Percentiles rank a stretch among this genome's conserved stretches.
phyloP scores from a whole-genome alignment of 169 alveolate genomes.

The Cryptosporidium tyzzeri region DNA sequence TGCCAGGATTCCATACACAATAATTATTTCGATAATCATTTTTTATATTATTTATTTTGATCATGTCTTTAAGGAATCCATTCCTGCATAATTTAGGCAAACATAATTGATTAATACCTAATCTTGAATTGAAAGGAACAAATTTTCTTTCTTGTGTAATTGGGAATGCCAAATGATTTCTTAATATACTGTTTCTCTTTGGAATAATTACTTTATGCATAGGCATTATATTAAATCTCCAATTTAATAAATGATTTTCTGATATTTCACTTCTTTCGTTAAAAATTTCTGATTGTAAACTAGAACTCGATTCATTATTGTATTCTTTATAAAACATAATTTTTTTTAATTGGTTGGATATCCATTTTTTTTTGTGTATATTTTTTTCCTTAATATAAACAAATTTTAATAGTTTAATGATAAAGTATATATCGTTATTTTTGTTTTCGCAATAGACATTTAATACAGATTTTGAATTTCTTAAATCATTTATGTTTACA shows the following conservation, averaged over 20 bases:
- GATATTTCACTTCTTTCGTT: background rate
- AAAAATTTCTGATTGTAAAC: background rate
- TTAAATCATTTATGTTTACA: background rate
- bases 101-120: background rate
- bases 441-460: constrained; percentile 3
- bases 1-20: background rate
- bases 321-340: background rate
- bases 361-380: constrained; percentile 25
- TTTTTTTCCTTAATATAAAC: background rate
- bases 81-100: too few relatives aligned
- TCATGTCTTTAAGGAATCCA: too few relatives aligned
- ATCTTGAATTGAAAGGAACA: background rate
- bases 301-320: background rate
- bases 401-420: constrained; percentile 5
- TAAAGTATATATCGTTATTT: background rate
- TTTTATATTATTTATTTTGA: too few relatives aligned
- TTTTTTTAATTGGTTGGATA: constrained; percentile 8
- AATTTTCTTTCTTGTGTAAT: too few relatives aligned
- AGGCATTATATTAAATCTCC: background rate
- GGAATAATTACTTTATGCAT: background rate
- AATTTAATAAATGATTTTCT: background rate
- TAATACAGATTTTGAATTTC: background rate
- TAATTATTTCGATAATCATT: background rate
- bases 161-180: background rate
- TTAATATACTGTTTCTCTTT: background rate